Base-by-base conservation (phyloP, 2,329 filamentous ascomycete genomes). In the Metarhizium guizhouense region DNA sequence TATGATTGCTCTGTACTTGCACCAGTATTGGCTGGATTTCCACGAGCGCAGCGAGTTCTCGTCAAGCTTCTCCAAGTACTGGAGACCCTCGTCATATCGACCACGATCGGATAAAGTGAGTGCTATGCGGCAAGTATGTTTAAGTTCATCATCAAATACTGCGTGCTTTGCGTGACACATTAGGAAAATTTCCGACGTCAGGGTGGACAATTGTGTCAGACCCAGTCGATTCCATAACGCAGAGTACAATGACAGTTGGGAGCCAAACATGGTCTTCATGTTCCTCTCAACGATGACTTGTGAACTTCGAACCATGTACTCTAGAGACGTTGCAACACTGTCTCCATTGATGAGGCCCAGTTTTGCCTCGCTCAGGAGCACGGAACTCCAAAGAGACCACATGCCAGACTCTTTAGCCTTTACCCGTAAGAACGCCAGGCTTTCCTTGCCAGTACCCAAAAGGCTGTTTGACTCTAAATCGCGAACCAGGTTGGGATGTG, bases 391-490 rank as follows among this genome's bases (percentile, higher is more conserved):
- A 3, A 96, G 74, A 53, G 85, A 84, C 82, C 89, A 94, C 82
- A 94, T 92, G 55, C 89, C 88, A 1, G 84, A 83, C 65, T 96
- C 92, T 65, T 86, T 91, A 2, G 93, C 88, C 68, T 94, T 94
- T 16, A 85, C 82, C 60, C 93, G 90, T 43, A 97, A 79, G 63
- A 94, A 96, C 0, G 84, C 80, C 6, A 96, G 78, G 1, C 85
- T 90, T 66, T 96, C 91, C 61, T 87, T 87, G 54, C 91, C 88
- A 38, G 84, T 86, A 0, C 86, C 89, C 8, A 91, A 75, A 77
- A 90, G 85, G 56, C 84, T 89, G 63, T 81, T 85, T 43, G 86
- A 85, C 59, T 86, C 86, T 6, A 87, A 76, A 53, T 85, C 81
- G 51, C 78, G 81, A 61, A 91, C 83, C n/a, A 90, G 79, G 54